phyloP scores from a whole-genome alignment of 768 basidiomycete genomes.

The Wakefieldia striispora region DNA sequence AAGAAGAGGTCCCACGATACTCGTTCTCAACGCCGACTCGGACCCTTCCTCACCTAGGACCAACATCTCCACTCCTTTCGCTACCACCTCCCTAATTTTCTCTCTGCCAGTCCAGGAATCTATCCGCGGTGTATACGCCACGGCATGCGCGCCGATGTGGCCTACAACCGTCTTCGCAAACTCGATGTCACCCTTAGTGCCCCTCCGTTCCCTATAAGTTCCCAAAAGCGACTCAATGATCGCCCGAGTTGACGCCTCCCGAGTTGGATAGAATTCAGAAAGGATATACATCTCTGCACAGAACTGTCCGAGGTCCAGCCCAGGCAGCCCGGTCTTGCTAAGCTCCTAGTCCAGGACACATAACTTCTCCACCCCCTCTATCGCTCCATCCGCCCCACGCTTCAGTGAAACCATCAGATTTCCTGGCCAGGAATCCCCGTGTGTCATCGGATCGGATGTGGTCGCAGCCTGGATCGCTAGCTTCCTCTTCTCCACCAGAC shows the following conservation, averaged over 20 bases:
- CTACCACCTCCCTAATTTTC: constrained; percentile 46
- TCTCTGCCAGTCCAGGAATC: constrained; percentile 48
- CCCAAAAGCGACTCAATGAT: constrained; percentile 45
- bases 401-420: constrained; percentile 52
- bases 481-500: constrained; percentile 30
- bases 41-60: constrained; percentile 32
- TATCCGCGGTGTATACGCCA: constrained; percentile 47
- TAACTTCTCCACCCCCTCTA: constrained; percentile 36
- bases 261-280: constrained; percentile 44
- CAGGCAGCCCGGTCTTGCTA: constrained; percentile 53
- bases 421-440: constrained; percentile 73
- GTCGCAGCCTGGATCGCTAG: constrained; percentile 31
- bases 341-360: constrained; percentile 68
- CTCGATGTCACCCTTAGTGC: constrained; percentile 17
- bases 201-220: constrained; percentile 37
- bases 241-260: constrained; percentile 34
- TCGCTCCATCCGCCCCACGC: constrained; percentile 23
- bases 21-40: constrained; percentile 24
- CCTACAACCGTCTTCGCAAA: constrained; percentile 37
- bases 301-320: constrained; percentile 62
- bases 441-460: constrained; percentile 30
- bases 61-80: constrained; percentile 48
- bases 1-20: constrained; percentile 29
- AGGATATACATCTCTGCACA: constrained; percentile 57
- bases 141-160: constrained; percentile 57